These are phyloP conservation scores for Termitomyces sp. DNA, from an alignment of 768 basidiomycete genomes.

Conservation along the genomic window DNA sequence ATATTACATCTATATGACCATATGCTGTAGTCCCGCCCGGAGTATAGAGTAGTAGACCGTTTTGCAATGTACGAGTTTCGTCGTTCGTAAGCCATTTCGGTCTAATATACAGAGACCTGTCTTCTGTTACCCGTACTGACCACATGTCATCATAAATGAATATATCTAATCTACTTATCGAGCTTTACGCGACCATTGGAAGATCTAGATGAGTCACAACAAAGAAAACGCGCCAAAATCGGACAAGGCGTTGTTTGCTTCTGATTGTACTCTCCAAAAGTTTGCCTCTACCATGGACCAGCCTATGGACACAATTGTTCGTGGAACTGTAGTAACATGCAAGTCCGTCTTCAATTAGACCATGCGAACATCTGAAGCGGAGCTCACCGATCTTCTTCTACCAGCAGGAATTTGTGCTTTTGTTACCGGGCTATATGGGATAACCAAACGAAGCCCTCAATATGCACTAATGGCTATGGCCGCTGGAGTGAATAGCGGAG, in stretches of 20 bases:
- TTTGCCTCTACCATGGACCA: slow-evolving; percentile 23
- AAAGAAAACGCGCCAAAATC: not conserved
- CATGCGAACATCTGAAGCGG: slow-evolving; percentile 19
- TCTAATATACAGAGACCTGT: too few species aligned
- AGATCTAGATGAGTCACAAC: too few species aligned
- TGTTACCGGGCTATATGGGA: slow-evolving; percentile 38
- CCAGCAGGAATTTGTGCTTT: slow-evolving; percentile 59
- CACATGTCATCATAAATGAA: too few species aligned
- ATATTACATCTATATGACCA: too few species aligned
- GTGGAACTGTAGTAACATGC: slow-evolving; percentile 69
- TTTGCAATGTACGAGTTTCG: too few species aligned
- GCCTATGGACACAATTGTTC: slow-evolving; percentile 40
- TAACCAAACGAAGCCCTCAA: slow-evolving; percentile 45
- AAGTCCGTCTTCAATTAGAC: slow-evolving; percentile 58
- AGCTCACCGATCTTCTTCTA: slow-evolving; percentile 15
- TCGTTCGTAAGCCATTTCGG: too few species aligned
- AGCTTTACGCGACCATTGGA: too few species aligned
- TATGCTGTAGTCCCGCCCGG: too few species aligned
- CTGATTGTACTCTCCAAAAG: slow-evolving; percentile 6
- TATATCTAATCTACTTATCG: too few species aligned
- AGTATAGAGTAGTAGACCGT: too few species aligned
- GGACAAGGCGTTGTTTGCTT: slow-evolving; percentile 3
- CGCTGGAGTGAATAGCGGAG: slow-evolving; percentile 67
- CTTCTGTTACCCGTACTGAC: too few species aligned
- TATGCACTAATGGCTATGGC: slow-evolving; percentile 47